These are phyloP conservation scores for Alternaria sp. DNA, from an alignment of 2,329 filamentous ascomycete genomes.

Conservation along the genomic window DNA sequence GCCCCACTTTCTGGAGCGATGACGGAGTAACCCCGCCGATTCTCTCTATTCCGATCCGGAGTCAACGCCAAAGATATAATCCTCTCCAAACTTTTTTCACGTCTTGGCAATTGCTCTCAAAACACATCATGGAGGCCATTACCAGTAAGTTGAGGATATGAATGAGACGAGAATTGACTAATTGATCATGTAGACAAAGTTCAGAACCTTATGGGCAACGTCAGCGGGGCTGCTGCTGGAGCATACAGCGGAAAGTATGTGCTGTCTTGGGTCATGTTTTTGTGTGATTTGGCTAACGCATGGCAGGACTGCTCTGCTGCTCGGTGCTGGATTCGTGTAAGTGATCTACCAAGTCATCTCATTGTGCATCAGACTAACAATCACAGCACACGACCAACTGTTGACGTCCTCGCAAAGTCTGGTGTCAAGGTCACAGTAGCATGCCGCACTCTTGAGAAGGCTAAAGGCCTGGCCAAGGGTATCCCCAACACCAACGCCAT, in stretches of 20 bases:
- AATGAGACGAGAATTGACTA: conserved; percentile 23
- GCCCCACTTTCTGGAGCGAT: conserved; percentile 41
- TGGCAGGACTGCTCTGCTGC: conserved; percentile 49
- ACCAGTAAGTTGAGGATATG: conserved; percentile 34
- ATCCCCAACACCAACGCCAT: conserved; percentile 78
- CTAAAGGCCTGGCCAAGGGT: conserved; percentile 74
- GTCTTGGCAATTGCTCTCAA: conserved; percentile 19
- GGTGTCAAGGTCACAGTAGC: conserved; percentile 70
- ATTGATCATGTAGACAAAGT: conserved; percentile 43
- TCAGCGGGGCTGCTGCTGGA: conserved; percentile 32
- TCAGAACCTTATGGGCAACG: conserved; percentile 42
- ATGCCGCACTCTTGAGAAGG: conserved; percentile 80
- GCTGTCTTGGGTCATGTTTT: background rate
- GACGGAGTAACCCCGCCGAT: conserved; percentile 44
- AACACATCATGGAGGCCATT: conserved; percentile 50
- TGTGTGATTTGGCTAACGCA: conserved; percentile 24
- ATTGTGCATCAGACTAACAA: conserved; percentile 21
- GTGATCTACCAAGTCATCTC: conserved; percentile 4
- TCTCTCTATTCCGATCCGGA: conserved; percentile 45
- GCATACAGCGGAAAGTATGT: conserved; percentile 49
- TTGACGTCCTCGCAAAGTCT: conserved; percentile 65
- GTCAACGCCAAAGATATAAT: conserved; percentile 40
- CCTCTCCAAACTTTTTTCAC: conserved; percentile 24
- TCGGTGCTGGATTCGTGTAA: conserved; percentile 53
- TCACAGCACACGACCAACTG: conserved; percentile 62